A percentile compares a stretch with the other conserved stretches of the same genome.
These are phyloP conservation scores for Beauveria sp. DNA, from an alignment of 2,329 filamentous ascomycete species.

Conservation along the genomic window DNA sequence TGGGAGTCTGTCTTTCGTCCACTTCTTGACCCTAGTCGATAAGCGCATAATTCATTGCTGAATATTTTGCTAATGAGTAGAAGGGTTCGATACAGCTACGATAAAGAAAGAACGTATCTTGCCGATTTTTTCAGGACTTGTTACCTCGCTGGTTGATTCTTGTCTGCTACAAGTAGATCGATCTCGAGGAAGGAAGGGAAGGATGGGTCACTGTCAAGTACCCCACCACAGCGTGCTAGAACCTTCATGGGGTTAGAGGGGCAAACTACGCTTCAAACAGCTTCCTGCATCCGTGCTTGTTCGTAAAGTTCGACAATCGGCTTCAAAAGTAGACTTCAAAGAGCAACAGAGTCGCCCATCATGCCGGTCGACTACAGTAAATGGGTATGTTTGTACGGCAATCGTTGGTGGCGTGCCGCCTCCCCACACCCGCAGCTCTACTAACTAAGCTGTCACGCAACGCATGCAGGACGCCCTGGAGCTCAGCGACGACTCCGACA, in stretches of 20 bases:
- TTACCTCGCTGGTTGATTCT: too few relatives aligned
- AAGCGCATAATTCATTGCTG: too few relatives aligned
- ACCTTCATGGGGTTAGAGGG: conserved; percentile 13
- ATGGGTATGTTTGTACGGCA: conserved; percentile 43
- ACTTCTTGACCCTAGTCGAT: not conserved
- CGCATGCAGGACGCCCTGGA: conserved; percentile 69
- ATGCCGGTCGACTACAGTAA: conserved; percentile 59
- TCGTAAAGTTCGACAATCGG: conserved; percentile 12
- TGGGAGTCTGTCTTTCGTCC: not conserved
- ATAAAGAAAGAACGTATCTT: too few relatives aligned
- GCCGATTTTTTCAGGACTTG: too few relatives aligned
- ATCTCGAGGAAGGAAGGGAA: too few relatives aligned
- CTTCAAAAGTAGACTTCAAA: conserved; percentile 3
- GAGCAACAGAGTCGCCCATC: conserved; percentile 14
- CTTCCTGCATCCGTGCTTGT: not conserved
- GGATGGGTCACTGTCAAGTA: not conserved
- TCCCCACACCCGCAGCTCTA: not conserved
- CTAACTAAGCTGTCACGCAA: conserved; percentile 11
- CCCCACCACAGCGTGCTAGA: conserved; percentile 13
- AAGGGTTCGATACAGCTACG: not conserved
- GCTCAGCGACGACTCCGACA: conserved; percentile 94
- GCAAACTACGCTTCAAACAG: not conserved
- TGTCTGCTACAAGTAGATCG: not conserved
- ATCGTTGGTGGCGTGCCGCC: not conserved
- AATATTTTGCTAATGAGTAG: not conserved